These are phyloP conservation scores for Penicillium desertorum DNA, from an alignment of 495 filamentous ascomycete genomes.

Conservation along the genomic window DNA sequence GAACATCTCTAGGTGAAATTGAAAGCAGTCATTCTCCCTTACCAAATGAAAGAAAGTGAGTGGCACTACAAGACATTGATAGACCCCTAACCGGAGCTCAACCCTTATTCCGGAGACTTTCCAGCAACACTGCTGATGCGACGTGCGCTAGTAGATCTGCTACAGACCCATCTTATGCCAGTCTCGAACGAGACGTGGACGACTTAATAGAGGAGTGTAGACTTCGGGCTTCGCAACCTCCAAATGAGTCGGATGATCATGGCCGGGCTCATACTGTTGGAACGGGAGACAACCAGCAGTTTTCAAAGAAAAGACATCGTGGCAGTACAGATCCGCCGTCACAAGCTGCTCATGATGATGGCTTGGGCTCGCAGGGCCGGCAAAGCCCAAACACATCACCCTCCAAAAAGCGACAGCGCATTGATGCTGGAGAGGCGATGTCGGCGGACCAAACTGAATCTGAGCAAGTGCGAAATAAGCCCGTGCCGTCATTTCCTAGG, in stretches of 20 bases:
- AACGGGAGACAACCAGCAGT: background rate
- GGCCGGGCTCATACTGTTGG: background rate
- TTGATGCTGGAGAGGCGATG: background rate
- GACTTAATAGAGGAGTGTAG: background rate
- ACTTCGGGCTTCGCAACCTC: background rate
- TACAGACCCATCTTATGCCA: background rate
- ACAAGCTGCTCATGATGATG: background rate
- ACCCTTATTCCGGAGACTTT: background rate
- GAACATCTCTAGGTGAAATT: background rate
- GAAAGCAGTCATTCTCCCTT: background rate
- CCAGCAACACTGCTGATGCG: background rate
- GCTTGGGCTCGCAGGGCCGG: background rate
- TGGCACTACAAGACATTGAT: background rate
- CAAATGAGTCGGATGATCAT: background rate
- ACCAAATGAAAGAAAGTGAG: too few species aligned
- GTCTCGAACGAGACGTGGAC: background rate
- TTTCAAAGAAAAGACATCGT: slow-evolving; percentile 18
- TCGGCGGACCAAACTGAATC: background rate
- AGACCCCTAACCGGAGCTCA: background rate
- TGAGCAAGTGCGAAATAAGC: background rate
- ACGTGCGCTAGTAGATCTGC: background rate
- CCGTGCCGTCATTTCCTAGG: background rate
- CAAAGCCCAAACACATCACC: background rate
- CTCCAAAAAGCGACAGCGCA: slow-evolving; percentile 22
- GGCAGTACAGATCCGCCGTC: slow-evolving; percentile 7